These are phyloP conservation scores for Trichoderma lentiforme DNA, from an alignment of 2,329 filamentous ascomycete genomes.

Conservation along the genomic window DNA sequence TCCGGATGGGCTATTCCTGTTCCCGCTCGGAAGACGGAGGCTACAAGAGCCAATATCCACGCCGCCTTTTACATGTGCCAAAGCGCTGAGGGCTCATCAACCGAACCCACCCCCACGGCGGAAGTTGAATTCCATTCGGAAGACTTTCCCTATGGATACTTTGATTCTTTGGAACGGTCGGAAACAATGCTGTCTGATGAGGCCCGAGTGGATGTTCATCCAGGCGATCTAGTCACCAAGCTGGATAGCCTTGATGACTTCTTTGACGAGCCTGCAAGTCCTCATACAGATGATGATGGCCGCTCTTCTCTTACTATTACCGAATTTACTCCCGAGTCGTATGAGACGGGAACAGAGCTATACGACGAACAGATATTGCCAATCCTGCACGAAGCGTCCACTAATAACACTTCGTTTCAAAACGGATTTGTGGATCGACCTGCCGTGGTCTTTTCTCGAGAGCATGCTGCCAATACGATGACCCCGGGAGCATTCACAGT, in stretches of 20 bases:
- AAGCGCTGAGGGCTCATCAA: slow-evolving; percentile 55
- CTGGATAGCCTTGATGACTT: slow-evolving; percentile 78
- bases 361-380: slow-evolving; percentile 93
- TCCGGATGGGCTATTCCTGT: slow-evolving; percentile 95
- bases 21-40: slow-evolving; percentile 82
- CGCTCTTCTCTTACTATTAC: slow-evolving; percentile 61
- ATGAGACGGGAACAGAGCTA: slow-evolving; percentile 68
- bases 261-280: slow-evolving; percentile 66
- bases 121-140: slow-evolving; percentile 92
- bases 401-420: slow-evolving; percentile 76
- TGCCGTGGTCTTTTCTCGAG: slow-evolving; percentile 56
- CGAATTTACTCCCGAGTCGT: slow-evolving; percentile 61
- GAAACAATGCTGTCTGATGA: slow-evolving; percentile 94
- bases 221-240: slow-evolving; percentile 75
- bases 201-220: slow-evolving; percentile 62
- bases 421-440: slow-evolving; percentile 80
- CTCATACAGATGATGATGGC: slow-evolving; percentile 56
- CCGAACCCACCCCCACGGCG: slow-evolving; percentile 66
- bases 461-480: slow-evolving; percentile 59
- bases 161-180: slow-evolving; percentile 67
- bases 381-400: slow-evolving; percentile 82
- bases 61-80: slow-evolving; percentile 94
- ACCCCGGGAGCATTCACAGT: slow-evolving; percentile 57
- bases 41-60: slow-evolving; percentile 88
- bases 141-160: slow-evolving; percentile 80